A percentile compares a stretch with the other conserved stretches of the same genome.
These are phyloP conservation scores for Rutstroemia sp. DNA, from an alignment of 2,329 filamentous ascomycete species.

Conservation along the genomic window DNA sequence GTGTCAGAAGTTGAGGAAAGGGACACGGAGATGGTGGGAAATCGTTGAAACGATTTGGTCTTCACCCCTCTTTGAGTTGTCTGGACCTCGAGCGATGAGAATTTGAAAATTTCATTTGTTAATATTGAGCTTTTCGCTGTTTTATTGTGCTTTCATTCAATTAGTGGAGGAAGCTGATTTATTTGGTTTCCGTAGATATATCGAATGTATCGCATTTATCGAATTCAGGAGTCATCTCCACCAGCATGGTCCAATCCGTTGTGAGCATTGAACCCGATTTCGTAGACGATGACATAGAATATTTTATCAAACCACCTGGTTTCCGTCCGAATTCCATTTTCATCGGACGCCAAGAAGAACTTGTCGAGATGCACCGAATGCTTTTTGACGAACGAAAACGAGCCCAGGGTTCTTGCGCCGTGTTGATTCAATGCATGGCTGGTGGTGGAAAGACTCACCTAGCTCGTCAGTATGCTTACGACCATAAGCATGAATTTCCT, in stretches of 20 bases:
- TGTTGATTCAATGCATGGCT: constrained; percentile 56
- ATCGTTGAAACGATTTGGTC: constrained; percentile 2
- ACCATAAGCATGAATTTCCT: constrained; percentile 49
- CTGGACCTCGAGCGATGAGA: not conserved
- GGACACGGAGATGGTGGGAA: constrained; percentile 20
- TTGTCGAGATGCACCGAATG: constrained; percentile 50
- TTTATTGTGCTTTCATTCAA: not conserved
- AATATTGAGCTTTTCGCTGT: not conserved
- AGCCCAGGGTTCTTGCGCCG: constrained; percentile 51
- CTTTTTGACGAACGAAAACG: constrained; percentile 50
- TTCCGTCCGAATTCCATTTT: constrained; percentile 58
- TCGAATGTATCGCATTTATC: constrained; percentile 8
- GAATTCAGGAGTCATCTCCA: constrained; percentile 21
- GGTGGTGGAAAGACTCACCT: constrained; percentile 64
- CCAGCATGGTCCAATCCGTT: constrained; percentile 19
- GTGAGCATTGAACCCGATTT: constrained; percentile 21
- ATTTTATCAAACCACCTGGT: constrained; percentile 43
- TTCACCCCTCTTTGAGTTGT: not conserved
- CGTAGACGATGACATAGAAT: constrained; percentile 12
- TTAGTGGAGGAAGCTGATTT: constrained; percentile 26
- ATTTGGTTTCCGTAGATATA: constrained; percentile 26
- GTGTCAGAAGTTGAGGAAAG: constrained; percentile 23
- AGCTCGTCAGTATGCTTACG: constrained; percentile 59
- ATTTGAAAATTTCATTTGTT: not conserved
- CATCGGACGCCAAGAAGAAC: constrained; percentile 51